Evolutionary conservation across 1,284 basidiomycete species (phyloP).

Genomic region (Leccinum huronense): DNA sequence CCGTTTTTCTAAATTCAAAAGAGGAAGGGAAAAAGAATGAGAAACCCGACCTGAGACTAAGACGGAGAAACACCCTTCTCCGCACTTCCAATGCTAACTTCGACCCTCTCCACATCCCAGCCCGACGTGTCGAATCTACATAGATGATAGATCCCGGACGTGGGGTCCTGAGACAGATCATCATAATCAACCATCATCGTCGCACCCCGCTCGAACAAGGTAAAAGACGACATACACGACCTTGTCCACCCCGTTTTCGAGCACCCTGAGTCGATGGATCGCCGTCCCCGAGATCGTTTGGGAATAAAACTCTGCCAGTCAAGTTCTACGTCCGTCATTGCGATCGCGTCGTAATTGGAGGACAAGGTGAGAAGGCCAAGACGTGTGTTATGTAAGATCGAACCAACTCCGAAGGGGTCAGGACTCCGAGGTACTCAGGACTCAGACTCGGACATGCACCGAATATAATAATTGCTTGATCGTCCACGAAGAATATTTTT

Average conservation of each 20-base stretch:
- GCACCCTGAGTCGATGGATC: constrained; percentile 62
- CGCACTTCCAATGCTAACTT: constrained; percentile 37
- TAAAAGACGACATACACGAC: constrained; percentile 51
- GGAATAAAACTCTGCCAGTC: constrained; percentile 49
- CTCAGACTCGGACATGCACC: neutral
- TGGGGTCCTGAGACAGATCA: neutral
- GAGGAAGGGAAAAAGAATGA: neutral
- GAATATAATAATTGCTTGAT: no score
- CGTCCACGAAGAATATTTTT: no score
- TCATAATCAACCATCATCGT: neutral
- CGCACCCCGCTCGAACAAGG: neutral
- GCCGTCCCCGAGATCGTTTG: constrained; percentile 73
- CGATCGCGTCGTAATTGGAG: no score
- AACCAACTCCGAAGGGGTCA: no score
- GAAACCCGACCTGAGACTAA: neutral
- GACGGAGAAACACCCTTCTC: constrained; percentile 36
- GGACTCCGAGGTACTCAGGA: no score
- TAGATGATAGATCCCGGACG: neutral
- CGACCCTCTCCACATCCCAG: constrained; percentile 62
- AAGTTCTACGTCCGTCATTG: no score
- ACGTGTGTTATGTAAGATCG: no score
- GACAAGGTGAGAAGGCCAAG: no score
- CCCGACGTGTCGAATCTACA: constrained; percentile 77
- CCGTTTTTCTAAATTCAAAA: neutral
- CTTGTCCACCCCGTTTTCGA: constrained; percentile 56